Evolutionary conservation across 768 basidiomycete species (phyloP).

Genomic region (Peribolospora baueri): DNA sequence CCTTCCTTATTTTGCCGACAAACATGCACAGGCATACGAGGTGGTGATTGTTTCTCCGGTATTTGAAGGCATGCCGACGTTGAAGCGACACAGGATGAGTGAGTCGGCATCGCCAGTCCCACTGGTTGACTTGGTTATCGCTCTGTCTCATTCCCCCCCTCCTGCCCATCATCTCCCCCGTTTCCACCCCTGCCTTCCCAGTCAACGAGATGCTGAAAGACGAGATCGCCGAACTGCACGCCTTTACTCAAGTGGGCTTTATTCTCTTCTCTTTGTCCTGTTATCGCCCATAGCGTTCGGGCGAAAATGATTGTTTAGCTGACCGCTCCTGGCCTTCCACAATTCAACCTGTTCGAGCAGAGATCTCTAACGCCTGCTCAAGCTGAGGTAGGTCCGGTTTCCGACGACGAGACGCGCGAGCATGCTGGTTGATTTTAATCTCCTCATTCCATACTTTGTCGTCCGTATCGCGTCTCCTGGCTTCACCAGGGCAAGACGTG

Average conservation of each 20-base stretch:
- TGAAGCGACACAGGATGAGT: constrained; percentile 14
- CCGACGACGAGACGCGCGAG: too few species aligned
- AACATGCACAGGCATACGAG: constrained; percentile 9
- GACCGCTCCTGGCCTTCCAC: too few species aligned
- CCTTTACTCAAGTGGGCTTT: constrained; percentile 11
- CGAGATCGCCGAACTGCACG: constrained; percentile 14
- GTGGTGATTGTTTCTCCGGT: constrained; percentile 13
- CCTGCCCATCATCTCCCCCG: too few species aligned
- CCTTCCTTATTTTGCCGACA: too few species aligned
- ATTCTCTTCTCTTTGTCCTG: neutral
- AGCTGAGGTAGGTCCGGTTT: too few species aligned
- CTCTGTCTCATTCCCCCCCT: neutral
- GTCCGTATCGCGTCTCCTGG: too few species aligned
- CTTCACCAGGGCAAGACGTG: too few species aligned
- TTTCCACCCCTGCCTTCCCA: neutral
- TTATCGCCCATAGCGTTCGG: neutral
- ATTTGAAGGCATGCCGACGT: constrained; percentile 12
- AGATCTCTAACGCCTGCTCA: too few species aligned
- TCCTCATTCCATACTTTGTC: too few species aligned
- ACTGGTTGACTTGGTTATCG: neutral
- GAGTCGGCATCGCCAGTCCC: neutral
- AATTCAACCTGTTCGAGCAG: too few species aligned
- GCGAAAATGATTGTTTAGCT: neutral
- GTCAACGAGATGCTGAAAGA: constrained; percentile 14
- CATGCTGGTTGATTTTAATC: too few species aligned